These are phyloP conservation scores for Planoprotostelium fungivorum DNA, from an alignment of 78 protist species.

Conservation along the genomic window DNA sequence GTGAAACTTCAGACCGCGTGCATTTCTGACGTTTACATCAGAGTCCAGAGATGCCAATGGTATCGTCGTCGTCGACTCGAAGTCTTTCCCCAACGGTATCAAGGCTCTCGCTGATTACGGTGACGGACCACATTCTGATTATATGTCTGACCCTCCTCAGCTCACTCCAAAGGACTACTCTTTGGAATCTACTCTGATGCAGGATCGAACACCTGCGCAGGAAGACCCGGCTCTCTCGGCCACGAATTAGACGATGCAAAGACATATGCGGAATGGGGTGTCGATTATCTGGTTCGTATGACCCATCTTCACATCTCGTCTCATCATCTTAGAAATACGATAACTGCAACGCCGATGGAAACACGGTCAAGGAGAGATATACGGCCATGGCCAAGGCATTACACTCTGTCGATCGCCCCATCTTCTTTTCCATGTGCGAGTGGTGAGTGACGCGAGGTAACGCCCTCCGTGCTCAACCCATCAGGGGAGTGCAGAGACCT, in stretches of 20 bases:
- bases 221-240: slow-evolving; percentile 61
- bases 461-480: neutral
- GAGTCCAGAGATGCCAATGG: slow-evolving; percentile 5
- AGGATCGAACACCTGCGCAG: slow-evolving; percentile 78
- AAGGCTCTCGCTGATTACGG: slow-evolving; percentile 63
- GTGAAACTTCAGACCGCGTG: neutral
- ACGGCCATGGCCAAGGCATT: slow-evolving; percentile 65
- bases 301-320: neutral
- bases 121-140: neutral
- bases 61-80: slow-evolving; percentile 57
- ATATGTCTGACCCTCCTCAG: neutral
- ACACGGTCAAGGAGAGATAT: slow-evolving; percentile 32
- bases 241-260: slow-evolving; percentile 53
- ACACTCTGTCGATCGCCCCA: slow-evolving; percentile 51
- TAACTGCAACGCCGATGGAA: slow-evolving; percentile 52
- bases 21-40: neutral
- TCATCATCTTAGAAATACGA: slow-evolving; percentile 54
- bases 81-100: slow-evolving; percentile 78
- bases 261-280: slow-evolving; percentile 61
- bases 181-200: slow-evolving; percentile 82
- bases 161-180: slow-evolving; percentile 66
- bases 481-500: slow-evolving; percentile 29
- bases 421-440: slow-evolving; percentile 68
- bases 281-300: neutral
- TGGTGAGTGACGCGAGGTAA: too few species aligned